Evolutionary conservation across 139 green algal genomes (phyloP).

Genomic region (Coccomyxa sp.): DNA sequence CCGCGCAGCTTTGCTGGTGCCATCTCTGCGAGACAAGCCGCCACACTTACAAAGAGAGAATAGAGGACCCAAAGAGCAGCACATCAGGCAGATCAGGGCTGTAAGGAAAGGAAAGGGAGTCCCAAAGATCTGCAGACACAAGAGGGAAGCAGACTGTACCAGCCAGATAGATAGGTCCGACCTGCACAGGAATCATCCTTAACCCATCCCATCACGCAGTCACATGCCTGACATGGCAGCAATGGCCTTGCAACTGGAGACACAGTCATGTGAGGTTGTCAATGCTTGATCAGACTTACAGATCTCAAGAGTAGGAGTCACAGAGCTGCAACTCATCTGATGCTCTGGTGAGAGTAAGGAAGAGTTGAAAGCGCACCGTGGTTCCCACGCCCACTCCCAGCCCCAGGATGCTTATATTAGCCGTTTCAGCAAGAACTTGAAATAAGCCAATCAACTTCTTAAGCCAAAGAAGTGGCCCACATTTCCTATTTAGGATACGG

Average conservation of each 20-base stretch:
- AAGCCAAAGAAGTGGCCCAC: neutral
- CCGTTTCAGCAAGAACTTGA: neutral
- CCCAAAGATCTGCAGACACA: neutral
- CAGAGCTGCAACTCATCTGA: no score
- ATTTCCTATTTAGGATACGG: no score
- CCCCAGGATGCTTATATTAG: constrained; percentile 37
- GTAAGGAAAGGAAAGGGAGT: neutral
- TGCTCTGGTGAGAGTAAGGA: no score
- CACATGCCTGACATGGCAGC: no score
- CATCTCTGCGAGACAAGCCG: constrained; percentile 46
- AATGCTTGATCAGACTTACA: no score
- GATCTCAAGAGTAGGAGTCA: no score
- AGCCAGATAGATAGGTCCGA: no score
- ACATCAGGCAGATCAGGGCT: neutral
- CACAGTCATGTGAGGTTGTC: no score
- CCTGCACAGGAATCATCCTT: no score
- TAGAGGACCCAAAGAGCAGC: no score
- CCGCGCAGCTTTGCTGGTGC: constrained; percentile 35
- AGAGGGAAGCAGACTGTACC: neutral
- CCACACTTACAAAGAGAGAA: constrained; percentile 12
- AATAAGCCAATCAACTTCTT: neutral
- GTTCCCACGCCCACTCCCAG: constrained; percentile 62
- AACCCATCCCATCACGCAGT: no score
- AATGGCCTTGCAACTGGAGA: no score
- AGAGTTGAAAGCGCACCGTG: constrained; percentile 9